A percentile compares a stretch with the other conserved stretches of the same genome.
Evolutionary conservation across 768 basidiomycete genomes (phyloP).

Genomic region (Lactarius psammicola): DNA sequence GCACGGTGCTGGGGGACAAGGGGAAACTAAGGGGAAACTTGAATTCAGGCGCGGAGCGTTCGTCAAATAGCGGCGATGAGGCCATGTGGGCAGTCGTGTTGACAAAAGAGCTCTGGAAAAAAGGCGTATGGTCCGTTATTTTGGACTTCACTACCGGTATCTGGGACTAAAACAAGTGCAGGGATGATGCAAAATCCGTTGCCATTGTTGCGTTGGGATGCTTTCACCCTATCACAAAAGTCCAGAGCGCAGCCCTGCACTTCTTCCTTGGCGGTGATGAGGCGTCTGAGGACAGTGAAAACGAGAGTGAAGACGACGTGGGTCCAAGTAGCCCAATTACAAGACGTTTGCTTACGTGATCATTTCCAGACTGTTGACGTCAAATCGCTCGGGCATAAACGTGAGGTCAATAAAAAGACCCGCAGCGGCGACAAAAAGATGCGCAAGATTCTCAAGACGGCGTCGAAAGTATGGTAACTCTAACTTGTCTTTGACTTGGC

Average conservation of each 20-base stretch:
- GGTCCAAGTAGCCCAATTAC: slow-evolving; percentile 15
- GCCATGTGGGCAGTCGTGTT: slow-evolving; percentile 97
- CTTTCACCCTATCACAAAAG: slow-evolving; percentile 91
- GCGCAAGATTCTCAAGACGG: slow-evolving; percentile 64
- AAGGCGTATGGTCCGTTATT: slow-evolving; percentile 71
- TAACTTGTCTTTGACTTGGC: background rate
- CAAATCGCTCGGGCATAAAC: slow-evolving; percentile 74
- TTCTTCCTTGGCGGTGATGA: slow-evolving; percentile 95
- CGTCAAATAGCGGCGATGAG: slow-evolving; percentile 62
- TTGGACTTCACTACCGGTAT: background rate
- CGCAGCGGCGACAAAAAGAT: slow-evolving; percentile 80
- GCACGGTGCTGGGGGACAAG: slow-evolving; percentile 78
- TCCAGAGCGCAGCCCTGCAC: slow-evolving; percentile 90
- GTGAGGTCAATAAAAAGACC: slow-evolving; percentile 93
- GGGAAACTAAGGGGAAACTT: slow-evolving; percentile 58
- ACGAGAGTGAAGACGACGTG: slow-evolving; percentile 59
- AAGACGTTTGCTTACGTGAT: slow-evolving; percentile 21
- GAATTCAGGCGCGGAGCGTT: slow-evolving; percentile 41
- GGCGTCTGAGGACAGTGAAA: slow-evolving; percentile 67
- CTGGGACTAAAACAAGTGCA: slow-evolving; percentile 32
- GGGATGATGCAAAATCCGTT: slow-evolving; percentile 90
- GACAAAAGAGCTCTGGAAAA: slow-evolving; percentile 92
- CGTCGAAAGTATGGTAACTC: slow-evolving; percentile 59
- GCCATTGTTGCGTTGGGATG: slow-evolving; percentile 89
- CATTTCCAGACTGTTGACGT: slow-evolving; percentile 52